Evolutionary conservation across 805 yeast species (phyloP).

Genomic region (Kuraishia molischiana): DNA sequence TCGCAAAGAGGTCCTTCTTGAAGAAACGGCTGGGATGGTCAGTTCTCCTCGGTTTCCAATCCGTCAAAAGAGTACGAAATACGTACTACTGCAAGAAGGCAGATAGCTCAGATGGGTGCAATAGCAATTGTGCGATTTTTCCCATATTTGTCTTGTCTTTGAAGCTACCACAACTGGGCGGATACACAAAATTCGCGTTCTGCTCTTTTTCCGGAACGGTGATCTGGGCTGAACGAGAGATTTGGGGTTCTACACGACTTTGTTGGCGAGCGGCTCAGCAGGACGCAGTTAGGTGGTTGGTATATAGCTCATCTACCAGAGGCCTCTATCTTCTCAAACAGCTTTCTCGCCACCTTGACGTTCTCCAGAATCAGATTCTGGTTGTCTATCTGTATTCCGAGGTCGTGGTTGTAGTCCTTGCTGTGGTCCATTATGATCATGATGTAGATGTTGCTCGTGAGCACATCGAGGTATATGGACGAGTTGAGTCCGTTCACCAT

Average conservation of each 20-base stretch:
- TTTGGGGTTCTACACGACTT: no score
- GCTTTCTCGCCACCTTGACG: conserved; percentile 21
- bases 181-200: no score
- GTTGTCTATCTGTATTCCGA: conserved; percentile 15
- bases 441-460: conserved; percentile 25
- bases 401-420: conserved; percentile 8
- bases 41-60: conserved; percentile 1
- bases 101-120: conserved; percentile 65
- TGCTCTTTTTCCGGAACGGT: no score
- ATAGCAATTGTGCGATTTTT: conserved; percentile 44
- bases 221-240: no score
- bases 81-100: conserved; percentile 55
- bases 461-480: conserved; percentile 23
- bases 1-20: conserved; percentile 43
- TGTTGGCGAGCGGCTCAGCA: no score
- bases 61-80: not conserved
- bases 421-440: conserved; percentile 25
- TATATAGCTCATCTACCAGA: not conserved
- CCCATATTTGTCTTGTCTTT: no score
- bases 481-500: conserved; percentile 47
- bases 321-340: conserved; percentile 19
- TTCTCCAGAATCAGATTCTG: conserved; percentile 23
- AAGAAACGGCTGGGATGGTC: conserved; percentile 27
- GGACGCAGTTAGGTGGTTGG: no score
- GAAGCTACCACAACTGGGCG: no score